phyloP scores from a whole-genome alignment of 306 rosid genomes.

The Prunus fruticosa region DNA sequence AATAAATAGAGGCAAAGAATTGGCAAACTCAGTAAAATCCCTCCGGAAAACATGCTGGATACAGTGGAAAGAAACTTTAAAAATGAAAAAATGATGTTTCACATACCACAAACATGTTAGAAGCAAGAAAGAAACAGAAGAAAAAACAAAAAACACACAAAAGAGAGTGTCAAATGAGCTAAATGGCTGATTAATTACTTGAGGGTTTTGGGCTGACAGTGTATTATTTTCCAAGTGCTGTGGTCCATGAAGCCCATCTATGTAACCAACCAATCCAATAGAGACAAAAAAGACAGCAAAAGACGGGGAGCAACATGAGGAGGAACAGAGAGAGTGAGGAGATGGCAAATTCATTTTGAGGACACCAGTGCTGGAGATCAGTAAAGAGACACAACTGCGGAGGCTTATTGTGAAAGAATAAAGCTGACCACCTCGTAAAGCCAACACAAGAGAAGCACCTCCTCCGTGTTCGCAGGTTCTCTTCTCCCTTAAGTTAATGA shows the following conservation, averaged over 20 bases:
- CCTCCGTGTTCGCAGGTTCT: constrained; percentile 84
- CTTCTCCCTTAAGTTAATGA: not conserved
- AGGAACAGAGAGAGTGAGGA: not conserved
- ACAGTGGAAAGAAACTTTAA: too few species aligned
- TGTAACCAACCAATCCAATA: not conserved
- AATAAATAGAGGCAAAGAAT: too few species aligned
- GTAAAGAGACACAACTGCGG: constrained; percentile 96
- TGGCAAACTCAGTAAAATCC: too few species aligned
- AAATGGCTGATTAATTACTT: too few species aligned
- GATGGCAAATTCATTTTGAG: constrained; percentile 82
- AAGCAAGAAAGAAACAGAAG: too few species aligned
- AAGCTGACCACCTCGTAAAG: constrained; percentile 88
- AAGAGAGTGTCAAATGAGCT: too few species aligned
- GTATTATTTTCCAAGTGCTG: too few species aligned
- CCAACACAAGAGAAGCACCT: constrained; percentile 96
- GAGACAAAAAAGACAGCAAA: not conserved
- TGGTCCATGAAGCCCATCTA: not conserved
- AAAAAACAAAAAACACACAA: too few species aligned
- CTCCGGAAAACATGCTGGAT: too few species aligned
- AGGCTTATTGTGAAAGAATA: constrained; percentile 83
- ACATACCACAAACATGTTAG: too few species aligned
- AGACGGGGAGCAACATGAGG: not conserved
- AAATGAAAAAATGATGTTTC: too few species aligned
- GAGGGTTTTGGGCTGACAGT: too few species aligned
- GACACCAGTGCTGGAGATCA: constrained; percentile 70